These are phyloP conservation scores for Dillenia turbinata DNA, from an alignment of 164 flowering plant species.

Conservation along the genomic window DNA sequence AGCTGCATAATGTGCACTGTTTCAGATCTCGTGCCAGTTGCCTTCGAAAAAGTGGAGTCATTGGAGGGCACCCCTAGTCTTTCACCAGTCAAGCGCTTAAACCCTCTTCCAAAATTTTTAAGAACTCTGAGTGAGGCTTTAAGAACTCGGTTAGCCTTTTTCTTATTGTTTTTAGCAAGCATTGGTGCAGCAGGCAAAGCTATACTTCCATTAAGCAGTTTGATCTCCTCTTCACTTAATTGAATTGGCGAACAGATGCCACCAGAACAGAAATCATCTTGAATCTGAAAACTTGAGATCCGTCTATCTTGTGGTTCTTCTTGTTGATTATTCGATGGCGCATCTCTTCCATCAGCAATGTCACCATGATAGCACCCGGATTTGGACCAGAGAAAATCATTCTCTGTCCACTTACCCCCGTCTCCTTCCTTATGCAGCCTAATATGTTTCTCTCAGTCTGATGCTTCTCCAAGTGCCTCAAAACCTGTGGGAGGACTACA, in stretches of 20 bases:
- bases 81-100: constrained; percentile 21
- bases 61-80: constrained; percentile 6
- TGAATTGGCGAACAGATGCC: constrained; percentile 16
- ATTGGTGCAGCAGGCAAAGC: not conserved
- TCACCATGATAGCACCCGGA: constrained; percentile 17
- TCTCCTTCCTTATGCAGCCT: not conserved
- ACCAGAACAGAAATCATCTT: constrained; percentile 21
- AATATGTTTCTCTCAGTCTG: too few species aligned
- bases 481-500: constrained; percentile 5
- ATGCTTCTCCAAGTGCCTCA: not conserved
- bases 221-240: constrained; percentile 10
- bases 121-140: constrained; percentile 32
- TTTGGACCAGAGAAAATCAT: constrained; percentile 11
- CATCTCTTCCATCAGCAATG: constrained; percentile 1
- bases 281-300: constrained; percentile 11
- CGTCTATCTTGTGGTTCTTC: not conserved
- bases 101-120: constrained; percentile 15
- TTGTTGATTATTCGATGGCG: constrained; percentile 15
- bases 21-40: constrained; percentile 15
- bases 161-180: constrained; percentile 11
- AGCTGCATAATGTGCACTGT: constrained; percentile 36
- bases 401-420: constrained; percentile 6
- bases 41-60: constrained; percentile 1
- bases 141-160: constrained; percentile 8
- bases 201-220: not conserved